phyloP scores from a whole-genome alignment of 805 yeast genomes.

The Candida golubevii region DNA sequence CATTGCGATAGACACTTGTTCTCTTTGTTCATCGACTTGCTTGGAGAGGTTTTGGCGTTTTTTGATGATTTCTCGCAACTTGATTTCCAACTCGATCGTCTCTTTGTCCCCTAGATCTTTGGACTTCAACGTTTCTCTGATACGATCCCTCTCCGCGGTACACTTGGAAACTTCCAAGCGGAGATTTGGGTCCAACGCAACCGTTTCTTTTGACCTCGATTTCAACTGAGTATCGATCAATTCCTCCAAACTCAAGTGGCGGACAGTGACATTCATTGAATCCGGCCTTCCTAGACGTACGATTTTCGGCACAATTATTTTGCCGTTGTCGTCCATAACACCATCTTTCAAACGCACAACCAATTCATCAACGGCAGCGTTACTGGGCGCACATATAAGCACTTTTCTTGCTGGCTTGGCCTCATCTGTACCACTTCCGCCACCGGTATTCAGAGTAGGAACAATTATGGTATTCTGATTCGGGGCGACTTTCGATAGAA shows the following conservation, averaged over 20 bases:
- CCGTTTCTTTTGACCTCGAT: slow-evolving; percentile 31
- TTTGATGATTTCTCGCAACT: slow-evolving; percentile 53
- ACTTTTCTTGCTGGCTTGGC: slow-evolving; percentile 46
- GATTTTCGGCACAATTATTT: slow-evolving; percentile 53
- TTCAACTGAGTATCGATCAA: slow-evolving; percentile 63
- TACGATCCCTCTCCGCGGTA: slow-evolving; percentile 52
- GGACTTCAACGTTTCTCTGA: slow-evolving; percentile 39
- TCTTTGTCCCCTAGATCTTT: slow-evolving; percentile 35
- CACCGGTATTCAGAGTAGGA: slow-evolving; percentile 18
- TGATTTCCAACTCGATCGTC: slow-evolving; percentile 44
- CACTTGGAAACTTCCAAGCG: slow-evolving; percentile 49
- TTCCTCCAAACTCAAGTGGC: slow-evolving; percentile 81
- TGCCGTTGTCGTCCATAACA: slow-evolving; percentile 53
- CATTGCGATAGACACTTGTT: slow-evolving; percentile 58
- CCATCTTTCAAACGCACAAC: slow-evolving; percentile 79
- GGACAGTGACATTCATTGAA: slow-evolving; percentile 76
- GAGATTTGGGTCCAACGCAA: slow-evolving; percentile 43
- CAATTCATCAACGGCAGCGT: slow-evolving; percentile 97
- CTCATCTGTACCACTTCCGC: slow-evolving; percentile 28
- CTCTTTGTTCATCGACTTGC: slow-evolving; percentile 75
- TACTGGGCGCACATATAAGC: slow-evolving; percentile 94
- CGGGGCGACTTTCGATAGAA: slow-evolving; percentile 39
- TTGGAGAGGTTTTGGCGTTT: slow-evolving; percentile 67
- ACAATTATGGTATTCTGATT: slow-evolving; percentile 16
- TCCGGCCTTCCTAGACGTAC: slow-evolving; percentile 90